Evolutionary conservation across 768 basidiomycete species (phyloP).

Genomic region (Termitomyces sp.): DNA sequence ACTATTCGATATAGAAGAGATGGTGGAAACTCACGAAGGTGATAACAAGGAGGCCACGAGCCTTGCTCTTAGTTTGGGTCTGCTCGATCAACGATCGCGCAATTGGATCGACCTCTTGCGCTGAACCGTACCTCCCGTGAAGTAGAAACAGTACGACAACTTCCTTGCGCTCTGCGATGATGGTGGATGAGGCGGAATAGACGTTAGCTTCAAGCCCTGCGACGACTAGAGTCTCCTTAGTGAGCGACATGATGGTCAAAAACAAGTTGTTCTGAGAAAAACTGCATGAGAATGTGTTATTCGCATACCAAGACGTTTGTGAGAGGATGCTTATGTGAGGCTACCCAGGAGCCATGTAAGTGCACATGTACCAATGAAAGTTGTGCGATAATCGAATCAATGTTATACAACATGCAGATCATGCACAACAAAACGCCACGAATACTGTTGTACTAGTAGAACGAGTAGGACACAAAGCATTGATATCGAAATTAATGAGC

Average conservation of each 20-base stretch:
- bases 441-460: conserved; percentile 2
- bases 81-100: conserved; percentile 22
- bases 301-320: neutral
- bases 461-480: conserved; percentile 8
- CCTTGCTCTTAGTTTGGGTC: conserved; percentile 2
- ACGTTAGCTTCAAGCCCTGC: conserved; percentile 35
- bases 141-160: conserved; percentile 38
- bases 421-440: neutral
- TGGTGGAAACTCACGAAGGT: conserved; percentile 30
- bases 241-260: conserved; percentile 4
- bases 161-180: conserved; percentile 5
- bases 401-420: neutral
- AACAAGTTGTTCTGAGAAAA: neutral
- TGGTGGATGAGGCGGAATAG: conserved; percentile 20
- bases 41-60: conserved; percentile 29
- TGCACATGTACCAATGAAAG: neutral
- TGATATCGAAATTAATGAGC: conserved; percentile 13
- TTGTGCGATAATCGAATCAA: neutral
- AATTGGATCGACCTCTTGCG: conserved; percentile 23
- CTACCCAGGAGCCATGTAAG: neutral
- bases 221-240: conserved; percentile 25
- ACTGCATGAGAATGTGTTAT: neutral
- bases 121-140: conserved; percentile 36
- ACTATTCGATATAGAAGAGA: neutral
- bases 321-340: neutral